Evolutionary conservation across 345 rosid genomes (phyloP).

Genomic region (Jatropha curcas): DNA sequence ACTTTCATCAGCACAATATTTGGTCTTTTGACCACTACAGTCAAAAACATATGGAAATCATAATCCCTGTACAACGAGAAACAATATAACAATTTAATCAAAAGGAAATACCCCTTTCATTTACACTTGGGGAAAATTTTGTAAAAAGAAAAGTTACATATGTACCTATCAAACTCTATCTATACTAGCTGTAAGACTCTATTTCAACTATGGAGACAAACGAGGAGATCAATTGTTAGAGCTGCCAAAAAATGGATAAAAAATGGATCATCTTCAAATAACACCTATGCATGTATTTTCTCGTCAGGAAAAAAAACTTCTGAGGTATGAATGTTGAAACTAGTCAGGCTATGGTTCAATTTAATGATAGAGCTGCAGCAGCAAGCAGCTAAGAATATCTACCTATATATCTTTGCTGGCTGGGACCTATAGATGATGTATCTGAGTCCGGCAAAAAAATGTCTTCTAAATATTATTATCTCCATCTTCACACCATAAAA

Average conservation of each 20-base stretch:
- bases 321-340: not conserved
- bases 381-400: conserved; percentile 14
- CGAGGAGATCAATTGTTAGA: conserved; percentile 14
- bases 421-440: conserved; percentile 18
- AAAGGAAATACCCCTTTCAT: conserved; percentile 16
- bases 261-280: conserved; percentile 9
- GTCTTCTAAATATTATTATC: not conserved
- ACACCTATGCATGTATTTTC: conserved; percentile 7
- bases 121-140: conserved; percentile 10
- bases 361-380: conserved; percentile 4
- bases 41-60: no score
- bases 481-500: conserved; percentile 65
- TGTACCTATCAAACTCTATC: conserved; percentile 8
- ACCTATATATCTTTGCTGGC: conserved; percentile 12
- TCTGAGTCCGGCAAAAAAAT: conserved; percentile 27
- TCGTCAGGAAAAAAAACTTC: not conserved
- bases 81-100: not conserved
- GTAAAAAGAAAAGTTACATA: not conserved
- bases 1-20: not conserved
- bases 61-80: conserved; percentile 4
- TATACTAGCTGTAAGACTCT: conserved; percentile 18
- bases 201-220: not conserved
- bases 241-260: conserved; percentile 2
- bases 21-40: no score
- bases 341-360: not conserved